Base-by-base conservation (phyloP, 2,329 filamentous ascomycete species). In the Cordyceps cateniannulata region DNA sequence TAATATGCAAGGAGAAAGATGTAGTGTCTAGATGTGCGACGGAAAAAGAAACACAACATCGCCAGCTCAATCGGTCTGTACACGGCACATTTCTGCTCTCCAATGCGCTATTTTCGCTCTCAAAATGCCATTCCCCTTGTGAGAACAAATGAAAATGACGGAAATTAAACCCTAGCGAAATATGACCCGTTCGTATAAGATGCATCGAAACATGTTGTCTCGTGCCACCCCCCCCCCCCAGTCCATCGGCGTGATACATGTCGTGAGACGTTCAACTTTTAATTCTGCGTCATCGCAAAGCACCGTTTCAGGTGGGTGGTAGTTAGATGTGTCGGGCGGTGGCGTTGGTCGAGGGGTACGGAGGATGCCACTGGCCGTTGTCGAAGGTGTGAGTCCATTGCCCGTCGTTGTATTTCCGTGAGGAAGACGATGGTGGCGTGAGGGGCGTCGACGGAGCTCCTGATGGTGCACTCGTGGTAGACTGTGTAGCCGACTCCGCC, bases 321-420 rank as follows among this genome's bases (percentile, higher is more conserved):
- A 10, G 22, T 45, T 7, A 51, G 5, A 1, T 4, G 22, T 48
- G 40, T 27, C 25, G 40, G 22, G 22, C 63, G 2, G 77, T 78
- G 56, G 67, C 72, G 62, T 78, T 80, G 75, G 75, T 78, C 0
- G 75, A 48, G 3, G 76, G 76, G 59, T 79, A 80, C 0, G 72
- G 72, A 3, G 78, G 78, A 61, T 78, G 76, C 79, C 78, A 80
- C 54, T 68, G 68, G 20, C 78, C 78, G 58, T 80, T 65, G 60
- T 80, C 77, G 45, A 74, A 70, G 14, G 71, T 71, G 47, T 74
- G 69, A 18, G 71, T 72, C 38, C 58, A 60, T 16, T 60, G 58
- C 20, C 58, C 49, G 42, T 60, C 58, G 40, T 52, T 18, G 7
- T 25, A 24, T 5, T 25, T 67, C 32, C 64, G 60, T 32, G 65